Evolutionary conservation across 2,329 filamentous ascomycete genomes (phyloP).

Genomic region (Ilyonectria sp.): DNA sequence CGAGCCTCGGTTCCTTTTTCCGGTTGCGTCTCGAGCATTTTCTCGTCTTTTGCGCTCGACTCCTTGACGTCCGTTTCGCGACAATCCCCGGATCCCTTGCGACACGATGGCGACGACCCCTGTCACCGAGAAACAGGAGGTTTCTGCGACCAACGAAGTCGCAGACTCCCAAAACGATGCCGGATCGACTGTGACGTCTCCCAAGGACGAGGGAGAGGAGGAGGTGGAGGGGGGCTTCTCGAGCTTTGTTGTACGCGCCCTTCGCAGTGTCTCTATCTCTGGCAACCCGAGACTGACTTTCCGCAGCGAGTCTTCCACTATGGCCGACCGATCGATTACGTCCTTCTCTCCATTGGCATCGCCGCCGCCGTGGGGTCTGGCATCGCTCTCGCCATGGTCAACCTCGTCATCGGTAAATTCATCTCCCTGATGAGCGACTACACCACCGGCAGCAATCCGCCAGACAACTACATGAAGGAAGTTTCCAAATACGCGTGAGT

Average conservation of each 20-base stretch:
- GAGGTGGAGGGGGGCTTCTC: neutral
- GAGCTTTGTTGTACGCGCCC: neutral
- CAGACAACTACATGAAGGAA: slow-evolving; percentile 48
- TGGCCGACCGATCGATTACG: neutral
- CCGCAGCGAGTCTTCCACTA: neutral
- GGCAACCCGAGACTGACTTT: neutral
- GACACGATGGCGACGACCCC: neutral
- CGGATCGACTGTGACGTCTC: neutral
- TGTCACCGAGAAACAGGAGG: neutral
- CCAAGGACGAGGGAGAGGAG: neutral
- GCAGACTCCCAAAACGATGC: neutral
- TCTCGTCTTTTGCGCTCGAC: neutral
- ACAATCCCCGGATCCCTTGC: neutral
- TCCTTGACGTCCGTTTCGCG: neutral
- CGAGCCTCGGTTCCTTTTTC: neutral
- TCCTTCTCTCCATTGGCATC: slow-evolving; percentile 37
- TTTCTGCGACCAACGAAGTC: neutral
- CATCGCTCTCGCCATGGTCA: slow-evolving; percentile 54
- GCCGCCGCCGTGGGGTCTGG: slow-evolving; percentile 54
- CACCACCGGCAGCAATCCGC: slow-evolving; percentile 42
- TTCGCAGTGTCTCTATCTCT: neutral
- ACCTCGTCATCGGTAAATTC: slow-evolving; percentile 56
- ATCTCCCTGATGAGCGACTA: slow-evolving; percentile 54
- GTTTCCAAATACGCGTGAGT: slow-evolving; percentile 54
- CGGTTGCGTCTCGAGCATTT: neutral